Base-by-base conservation (phyloP, 345 rosid genomes). In the Nasturtium officinale region DNA sequence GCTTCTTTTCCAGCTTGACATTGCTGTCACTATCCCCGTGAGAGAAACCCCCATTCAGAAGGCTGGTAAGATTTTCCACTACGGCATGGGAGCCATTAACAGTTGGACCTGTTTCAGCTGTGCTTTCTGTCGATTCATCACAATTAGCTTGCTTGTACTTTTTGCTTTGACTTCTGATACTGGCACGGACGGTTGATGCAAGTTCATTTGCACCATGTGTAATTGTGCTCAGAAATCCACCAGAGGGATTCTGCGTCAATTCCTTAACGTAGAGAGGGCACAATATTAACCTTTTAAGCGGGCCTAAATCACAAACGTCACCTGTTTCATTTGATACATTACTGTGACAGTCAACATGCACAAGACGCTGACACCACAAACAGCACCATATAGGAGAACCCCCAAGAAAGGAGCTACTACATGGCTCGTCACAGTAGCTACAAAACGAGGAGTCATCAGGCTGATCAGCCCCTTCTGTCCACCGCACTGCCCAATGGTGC, bases 331-430 rank as follows among this genome's bases (percentile, higher is more conserved):
- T 87, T 16, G 84, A 86, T 92, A 95, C 83, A 59, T 74, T 87
- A 78, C 79, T 73, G 64, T 88, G 96, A 72, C 99, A 95, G 80
- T 95, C 99, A 15, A 95, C 96, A 73, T 95, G 99, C 30, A 95
- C 87, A 71, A 95, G 90, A 40, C 89, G 90, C 72, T 95, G 99
- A 80, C 99, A 95, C 99, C 99, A 95, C 82, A 87, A 85, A 87
- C 99, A 95, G 79, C 96, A 88, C 99, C 97, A 95, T 71, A 90
- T 86, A 35, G 99, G 99, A 17, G 96, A 91, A 52, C 97, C 99
- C 29, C 98, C 86, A 35, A 95, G 94, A 82, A 95, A 95, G 37
- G 98, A 88, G 55, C 96, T 90, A 67, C 85, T 86, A 71, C 98
- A 95, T 7, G 86, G 85, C 82, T 91, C 99, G 67, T 95, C 99